A percentile compares a stretch with the other conserved stretches of the same genome.
Conservation (phyloP, 1,284 basidiomycete genomes). For the Microbotryum violaceum region DNA sequence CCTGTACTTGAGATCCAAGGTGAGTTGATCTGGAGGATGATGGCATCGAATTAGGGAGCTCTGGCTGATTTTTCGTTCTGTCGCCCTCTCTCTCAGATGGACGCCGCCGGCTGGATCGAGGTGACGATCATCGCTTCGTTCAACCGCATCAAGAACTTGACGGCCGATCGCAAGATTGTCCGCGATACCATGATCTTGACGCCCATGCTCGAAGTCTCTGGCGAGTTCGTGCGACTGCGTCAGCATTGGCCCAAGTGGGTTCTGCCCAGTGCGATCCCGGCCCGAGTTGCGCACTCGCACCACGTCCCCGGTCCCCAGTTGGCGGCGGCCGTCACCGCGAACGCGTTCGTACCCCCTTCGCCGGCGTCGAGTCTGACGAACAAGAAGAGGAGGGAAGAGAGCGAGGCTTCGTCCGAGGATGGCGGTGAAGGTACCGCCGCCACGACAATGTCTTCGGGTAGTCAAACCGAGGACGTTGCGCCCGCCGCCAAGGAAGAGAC, state of each 20-base stretch:
- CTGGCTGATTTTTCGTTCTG: not conserved
- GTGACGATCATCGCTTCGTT: slow-evolving; percentile 74
- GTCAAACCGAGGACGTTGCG: not conserved
- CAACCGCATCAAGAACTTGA: slow-evolving; percentile 68
- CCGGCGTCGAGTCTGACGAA: not conserved
- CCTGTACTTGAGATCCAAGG: slow-evolving; percentile 66
- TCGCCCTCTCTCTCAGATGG: slow-evolving; percentile 57
- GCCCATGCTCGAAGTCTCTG: slow-evolving; percentile 62
- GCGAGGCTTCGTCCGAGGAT: not conserved
- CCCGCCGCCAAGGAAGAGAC: not conserved
- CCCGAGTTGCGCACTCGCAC: slow-evolving; percentile 2
- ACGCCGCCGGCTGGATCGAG: slow-evolving; percentile 76
- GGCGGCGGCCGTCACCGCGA: slow-evolving; percentile 13
- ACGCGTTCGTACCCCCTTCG: not conserved
- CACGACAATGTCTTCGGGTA: slow-evolving; percentile 5
- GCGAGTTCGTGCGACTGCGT: slow-evolving; percentile 35
- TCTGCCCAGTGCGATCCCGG: slow-evolving; percentile 19
- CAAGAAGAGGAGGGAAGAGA: slow-evolving; percentile 1
- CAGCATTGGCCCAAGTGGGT: slow-evolving; percentile 31
- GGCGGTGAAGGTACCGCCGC: not conserved
- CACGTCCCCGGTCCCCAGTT: slow-evolving; percentile 18
- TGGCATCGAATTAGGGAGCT: not conserved
- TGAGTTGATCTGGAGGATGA: slow-evolving; percentile 37
- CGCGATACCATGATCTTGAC: slow-evolving; percentile 63
- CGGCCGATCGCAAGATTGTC: slow-evolving; percentile 58